Evolutionary conservation across 1,139 yeast species (phyloP).

Genomic region (Yamadazyma siamensis): DNA sequence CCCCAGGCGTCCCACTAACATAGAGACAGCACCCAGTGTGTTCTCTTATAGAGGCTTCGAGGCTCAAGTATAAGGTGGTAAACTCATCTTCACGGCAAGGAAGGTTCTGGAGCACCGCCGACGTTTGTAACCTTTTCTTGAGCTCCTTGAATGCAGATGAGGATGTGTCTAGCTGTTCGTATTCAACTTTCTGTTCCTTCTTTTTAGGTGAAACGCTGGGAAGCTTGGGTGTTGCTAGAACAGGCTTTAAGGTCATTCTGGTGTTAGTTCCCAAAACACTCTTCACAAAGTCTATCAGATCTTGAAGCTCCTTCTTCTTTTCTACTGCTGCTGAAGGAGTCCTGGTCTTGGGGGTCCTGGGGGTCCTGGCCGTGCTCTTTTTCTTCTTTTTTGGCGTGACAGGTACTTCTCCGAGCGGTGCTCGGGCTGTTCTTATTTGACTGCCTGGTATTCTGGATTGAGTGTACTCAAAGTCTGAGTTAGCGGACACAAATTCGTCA

Average conservation of each 20-base stretch:
- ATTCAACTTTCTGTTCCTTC: slow-evolving; percentile 5
- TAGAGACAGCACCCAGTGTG: slow-evolving; percentile 82
- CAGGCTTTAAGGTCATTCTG: slow-evolving; percentile 1
- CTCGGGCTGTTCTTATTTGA: neutral
- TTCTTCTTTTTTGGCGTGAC: slow-evolving; percentile 1
- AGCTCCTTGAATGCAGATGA: slow-evolving; percentile 51
- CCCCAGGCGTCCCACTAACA: slow-evolving; percentile 97
- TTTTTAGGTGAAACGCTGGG: slow-evolving; percentile 4
- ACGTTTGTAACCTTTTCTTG: slow-evolving; percentile 59
- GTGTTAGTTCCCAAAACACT: slow-evolving; percentile 9
- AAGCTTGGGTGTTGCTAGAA: slow-evolving; percentile 9
- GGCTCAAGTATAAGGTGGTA: slow-evolving; percentile 61
- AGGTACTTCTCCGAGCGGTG: neutral
- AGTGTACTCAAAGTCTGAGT: too few relatives aligned
- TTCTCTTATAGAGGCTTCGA: slow-evolving; percentile 74
- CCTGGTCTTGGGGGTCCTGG: neutral
- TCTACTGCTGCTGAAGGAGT: slow-evolving; percentile 1
- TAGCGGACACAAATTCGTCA: neutral
- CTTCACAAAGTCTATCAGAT: slow-evolving; percentile 11
- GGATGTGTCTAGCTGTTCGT: slow-evolving; percentile 21
- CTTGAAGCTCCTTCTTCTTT: slow-evolving; percentile 4
- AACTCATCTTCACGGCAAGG: slow-evolving; percentile 92
- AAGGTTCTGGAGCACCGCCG: slow-evolving; percentile 58
- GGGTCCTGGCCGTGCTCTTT: neutral
- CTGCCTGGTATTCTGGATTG: neutral